phyloP scores from a whole-genome alignment of 2,329 filamentous ascomycete species.

The Trichoderma pleuroti region DNA sequence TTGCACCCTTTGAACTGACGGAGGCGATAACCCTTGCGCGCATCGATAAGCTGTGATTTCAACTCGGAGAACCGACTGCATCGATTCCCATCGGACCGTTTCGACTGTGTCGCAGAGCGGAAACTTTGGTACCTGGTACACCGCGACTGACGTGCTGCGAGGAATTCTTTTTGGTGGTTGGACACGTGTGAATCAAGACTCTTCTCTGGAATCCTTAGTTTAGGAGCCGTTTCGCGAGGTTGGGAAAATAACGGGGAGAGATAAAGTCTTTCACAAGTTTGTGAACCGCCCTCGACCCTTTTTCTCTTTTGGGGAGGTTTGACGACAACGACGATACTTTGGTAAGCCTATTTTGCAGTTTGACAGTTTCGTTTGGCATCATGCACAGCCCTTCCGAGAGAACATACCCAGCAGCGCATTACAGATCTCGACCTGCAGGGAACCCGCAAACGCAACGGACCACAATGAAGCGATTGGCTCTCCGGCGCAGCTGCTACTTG shows the following conservation, averaged over 20 bases:
- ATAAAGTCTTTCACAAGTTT: conserved; percentile 12
- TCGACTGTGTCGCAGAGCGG: not conserved
- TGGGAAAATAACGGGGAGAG: conserved; percentile 11
- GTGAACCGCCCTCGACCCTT: not conserved
- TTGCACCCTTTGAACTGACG: not conserved
- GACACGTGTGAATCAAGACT: conserved; percentile 13
- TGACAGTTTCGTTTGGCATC: not conserved
- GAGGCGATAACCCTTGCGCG: not conserved
- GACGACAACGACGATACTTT: conserved; percentile 9
- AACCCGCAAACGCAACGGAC: conserved; percentile 5
- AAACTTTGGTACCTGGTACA: not conserved
- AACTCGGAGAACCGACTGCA: not conserved
- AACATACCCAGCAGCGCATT: not conserved
- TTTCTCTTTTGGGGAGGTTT: not conserved
- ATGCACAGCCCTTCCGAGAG: not conserved
- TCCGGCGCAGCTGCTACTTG: not conserved
- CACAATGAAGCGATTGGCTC: conserved; percentile 17
- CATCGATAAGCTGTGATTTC: not conserved
- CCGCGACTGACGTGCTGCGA: not conserved
- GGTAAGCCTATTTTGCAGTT: conserved; percentile 13
- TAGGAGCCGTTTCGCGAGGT: conserved; percentile 22
- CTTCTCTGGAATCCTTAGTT: conserved; percentile 27
- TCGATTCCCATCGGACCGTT: conserved; percentile 12
- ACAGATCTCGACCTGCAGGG: not conserved
- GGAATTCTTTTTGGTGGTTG: conserved; percentile 11